Evolutionary conservation across 108 stramenopile species (phyloP), one percentile per base, ranked within the genome.

Genomic region (Asterionellopsis glacialis): DNA sequence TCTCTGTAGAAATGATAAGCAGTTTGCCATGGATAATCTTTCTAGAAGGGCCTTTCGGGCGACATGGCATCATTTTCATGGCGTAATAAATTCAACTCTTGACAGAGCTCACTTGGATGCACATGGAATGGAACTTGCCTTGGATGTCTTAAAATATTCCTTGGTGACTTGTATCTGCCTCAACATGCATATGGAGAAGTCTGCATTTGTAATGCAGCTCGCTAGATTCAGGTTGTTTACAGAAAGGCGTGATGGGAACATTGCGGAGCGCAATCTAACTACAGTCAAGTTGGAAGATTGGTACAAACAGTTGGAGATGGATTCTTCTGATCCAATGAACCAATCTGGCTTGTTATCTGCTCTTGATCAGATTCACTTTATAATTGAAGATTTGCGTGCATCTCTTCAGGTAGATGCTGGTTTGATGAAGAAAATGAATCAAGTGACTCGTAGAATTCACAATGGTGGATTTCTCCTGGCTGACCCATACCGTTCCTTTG

Each of bases 151-250:
- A 1, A 69, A 84, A 63, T 83, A 90, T 60, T 72, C 85, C 11
- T 63, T 98, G 9, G 77, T 76, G 47, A 66, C 89, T 44, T 75
- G 90, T 1, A 80, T 95, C 24, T 93, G 83, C 57, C 73, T 97
- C 45, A 81, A 84, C 52, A 78, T 96, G 88, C 60, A 66, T 41
- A 62, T 77, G 43, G 84, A 95, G 73, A 59, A 72, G 24, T 55
- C 66, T 50, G 89, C 88, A 6, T 95, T 95, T 42, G 67, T 77
- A n/a, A 76, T 69, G 15, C 79, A 87, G 52, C 63, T 95, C 15
- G 84, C 77, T 11, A 69, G 86, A 41, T 73, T 95, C 19, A 84
- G 81, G 51, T 48, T 69, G 11, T 85, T 91, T 53, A 69, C 74
- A 42, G 75, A 83, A 45, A 58, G 57, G 65, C 47, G 82, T 78